Percentiles rank a stretch among this genome's conserved stretches.
Conservation (phyloP, 768 basidiomycete genomes). For the Lactarius psammicola region DNA sequence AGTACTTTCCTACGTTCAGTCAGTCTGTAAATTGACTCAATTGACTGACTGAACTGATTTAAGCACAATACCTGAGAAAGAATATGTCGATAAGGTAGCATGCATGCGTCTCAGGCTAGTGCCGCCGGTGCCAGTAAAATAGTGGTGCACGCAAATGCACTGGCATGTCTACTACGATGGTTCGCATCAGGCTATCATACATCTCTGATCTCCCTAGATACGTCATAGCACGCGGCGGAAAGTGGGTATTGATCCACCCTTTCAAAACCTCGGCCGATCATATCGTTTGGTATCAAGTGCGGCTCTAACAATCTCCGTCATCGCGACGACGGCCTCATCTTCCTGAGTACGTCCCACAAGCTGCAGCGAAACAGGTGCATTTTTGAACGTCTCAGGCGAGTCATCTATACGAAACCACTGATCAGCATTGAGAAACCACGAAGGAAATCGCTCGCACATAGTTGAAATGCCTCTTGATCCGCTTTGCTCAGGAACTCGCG, state of each 20-base stretch:
- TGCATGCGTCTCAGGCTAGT: too few relatives aligned
- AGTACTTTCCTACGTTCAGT: too few relatives aligned
- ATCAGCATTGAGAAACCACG: background rate
- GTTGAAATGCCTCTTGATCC: constrained; percentile 45
- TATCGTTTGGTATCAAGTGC: constrained; percentile 35
- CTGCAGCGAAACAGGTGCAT: constrained; percentile 50
- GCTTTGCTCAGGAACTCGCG: constrained; percentile 43
- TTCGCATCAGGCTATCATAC: too few relatives aligned
- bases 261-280: constrained; percentile 3
- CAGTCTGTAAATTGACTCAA: background rate
- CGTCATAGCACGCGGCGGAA: too few relatives aligned
- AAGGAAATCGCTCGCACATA: constrained; percentile 40
- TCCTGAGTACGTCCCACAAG: constrained; percentile 48
- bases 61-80: too few relatives aligned
- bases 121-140: too few relatives aligned
- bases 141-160: background rate
- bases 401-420: constrained; percentile 19
- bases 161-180: too few relatives aligned
- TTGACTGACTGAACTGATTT: background rate
- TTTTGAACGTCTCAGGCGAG: constrained; percentile 39
- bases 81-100: too few relatives aligned
- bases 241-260: too few relatives aligned
- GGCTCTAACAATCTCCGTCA: constrained; percentile 46
- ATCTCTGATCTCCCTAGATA: background rate
- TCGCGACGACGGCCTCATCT: constrained; percentile 52